phyloP scores from a whole-genome alignment of 2,329 filamentous ascomycete species.

The Colletotrichum sidae region DNA sequence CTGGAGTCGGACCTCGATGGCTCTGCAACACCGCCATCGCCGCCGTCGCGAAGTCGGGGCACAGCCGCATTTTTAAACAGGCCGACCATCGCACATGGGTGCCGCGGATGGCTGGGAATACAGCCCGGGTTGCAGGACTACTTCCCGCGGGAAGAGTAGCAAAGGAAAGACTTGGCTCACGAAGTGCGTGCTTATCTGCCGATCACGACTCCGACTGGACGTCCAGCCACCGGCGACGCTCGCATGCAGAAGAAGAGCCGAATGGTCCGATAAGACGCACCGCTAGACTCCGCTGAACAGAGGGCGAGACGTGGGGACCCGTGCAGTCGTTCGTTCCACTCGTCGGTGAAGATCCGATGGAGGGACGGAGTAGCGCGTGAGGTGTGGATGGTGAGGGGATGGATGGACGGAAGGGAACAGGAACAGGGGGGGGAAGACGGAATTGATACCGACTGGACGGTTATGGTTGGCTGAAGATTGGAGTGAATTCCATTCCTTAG shows the following conservation, averaged over 20 bases:
- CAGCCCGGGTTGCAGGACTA: too few species aligned
- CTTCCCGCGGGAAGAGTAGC: constrained; percentile 21
- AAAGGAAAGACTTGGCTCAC: background rate
- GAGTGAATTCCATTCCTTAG: too few species aligned
- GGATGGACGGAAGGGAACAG: background rate
- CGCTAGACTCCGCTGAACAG: constrained; percentile 32
- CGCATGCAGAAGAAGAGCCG: too few species aligned
- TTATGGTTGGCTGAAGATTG: constrained; percentile 3
- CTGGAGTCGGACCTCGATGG: constrained; percentile 6
- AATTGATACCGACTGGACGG: constrained; percentile 6
- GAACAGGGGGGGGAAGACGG: too few species aligned
- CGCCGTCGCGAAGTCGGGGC: constrained; percentile 1
- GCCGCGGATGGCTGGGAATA: background rate
- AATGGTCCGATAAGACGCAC: constrained; percentile 20
- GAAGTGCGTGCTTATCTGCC: constrained; percentile 24
- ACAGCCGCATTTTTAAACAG: constrained; percentile 28
- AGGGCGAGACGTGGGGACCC: background rate
- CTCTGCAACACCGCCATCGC: background rate
- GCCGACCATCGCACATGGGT: constrained; percentile 1
- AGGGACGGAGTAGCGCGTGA: background rate
- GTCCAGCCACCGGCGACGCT: constrained; percentile 18
- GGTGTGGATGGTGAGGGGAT: background rate
- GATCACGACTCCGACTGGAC: constrained; percentile 14
- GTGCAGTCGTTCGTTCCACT: constrained; percentile 2
- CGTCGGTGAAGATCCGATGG: constrained; percentile 24